Percentiles rank a stretch among this genome's conserved stretches.
Conservation (phyloP, 306 rosid species). For the Vicia faba region DNA sequence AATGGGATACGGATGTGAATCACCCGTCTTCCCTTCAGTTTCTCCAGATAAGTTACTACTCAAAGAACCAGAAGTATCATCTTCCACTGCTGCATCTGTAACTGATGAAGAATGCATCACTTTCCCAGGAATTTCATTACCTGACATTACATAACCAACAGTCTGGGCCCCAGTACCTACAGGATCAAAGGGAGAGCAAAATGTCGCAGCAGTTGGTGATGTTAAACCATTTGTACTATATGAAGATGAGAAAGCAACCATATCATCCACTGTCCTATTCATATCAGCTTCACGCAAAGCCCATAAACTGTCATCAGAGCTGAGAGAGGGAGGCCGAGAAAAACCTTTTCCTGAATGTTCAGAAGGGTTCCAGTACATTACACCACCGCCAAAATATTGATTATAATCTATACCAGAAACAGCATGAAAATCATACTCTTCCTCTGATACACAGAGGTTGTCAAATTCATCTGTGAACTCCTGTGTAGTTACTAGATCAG, state of each 20-base stretch:
- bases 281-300: conserved; percentile 97
- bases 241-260: conserved; percentile 96
- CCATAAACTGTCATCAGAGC: conserved; percentile 97
- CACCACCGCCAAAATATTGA: conserved; percentile 94
- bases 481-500: conserved; percentile 60
- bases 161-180: conserved; percentile 74
- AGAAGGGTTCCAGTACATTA: conserved; percentile 96
- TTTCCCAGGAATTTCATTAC: conserved; percentile 78
- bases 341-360: conserved; percentile 79
- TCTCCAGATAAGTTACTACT: conserved; percentile 60
- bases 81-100: conserved; percentile 64
- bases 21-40: conserved; percentile 68
- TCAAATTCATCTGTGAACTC: conserved; percentile 84
- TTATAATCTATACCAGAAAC: conserved; percentile 84
- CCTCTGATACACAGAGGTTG: conserved; percentile 86
- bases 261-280: conserved; percentile 92
- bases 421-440: conserved; percentile 89
- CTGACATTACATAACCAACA: conserved; percentile 73
- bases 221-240: conserved; percentile 84
- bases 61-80: conserved; percentile 67
- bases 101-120: conserved; percentile 71
- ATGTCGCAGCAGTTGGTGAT: conserved; percentile 88
- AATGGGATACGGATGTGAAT: conserved; percentile 77
- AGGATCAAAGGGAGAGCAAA: conserved; percentile 84
- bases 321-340: conserved; percentile 95